These are phyloP conservation scores for Acorus calamus DNA, from an alignment of 106 monocot species.

Conservation along the genomic window DNA sequence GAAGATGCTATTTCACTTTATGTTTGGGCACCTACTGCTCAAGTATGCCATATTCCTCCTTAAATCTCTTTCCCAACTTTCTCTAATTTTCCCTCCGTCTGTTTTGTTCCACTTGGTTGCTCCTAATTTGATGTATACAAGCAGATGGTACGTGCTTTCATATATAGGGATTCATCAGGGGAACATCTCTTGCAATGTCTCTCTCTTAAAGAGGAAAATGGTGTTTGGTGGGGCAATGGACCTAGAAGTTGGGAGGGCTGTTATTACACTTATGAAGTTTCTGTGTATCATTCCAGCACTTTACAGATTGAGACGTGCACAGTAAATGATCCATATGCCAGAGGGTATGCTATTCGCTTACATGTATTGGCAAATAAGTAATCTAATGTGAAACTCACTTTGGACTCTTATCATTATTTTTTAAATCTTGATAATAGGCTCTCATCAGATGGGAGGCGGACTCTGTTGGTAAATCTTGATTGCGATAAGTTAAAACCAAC, in stretches of 20 bases:
- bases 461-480: conserved; percentile 57
- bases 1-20: conserved; percentile 36
- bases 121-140: conserved; percentile 2
- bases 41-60: conserved; percentile 29
- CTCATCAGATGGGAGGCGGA: conserved; percentile 59
- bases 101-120: too few relatives aligned
- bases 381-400: too few relatives aligned
- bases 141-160: conserved; percentile 38
- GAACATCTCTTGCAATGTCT: conserved; percentile 24
- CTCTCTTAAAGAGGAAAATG: conserved; percentile 53
- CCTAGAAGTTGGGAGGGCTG: conserved; percentile 64
- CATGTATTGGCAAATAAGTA: too few relatives aligned
- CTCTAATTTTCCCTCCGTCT: background rate
- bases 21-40: conserved; percentile 94
- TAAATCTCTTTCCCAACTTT: background rate
- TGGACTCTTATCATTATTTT: background rate
- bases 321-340: conserved; percentile 84
- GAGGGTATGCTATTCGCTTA: conserved; percentile 39
- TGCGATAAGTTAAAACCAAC: conserved; percentile 49
- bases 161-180: conserved; percentile 40
- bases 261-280: conserved; percentile 77
- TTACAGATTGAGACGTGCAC: conserved; percentile 46
- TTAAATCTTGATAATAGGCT: conserved; percentile 28
- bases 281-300: conserved; percentile 58
- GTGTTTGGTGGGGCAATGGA: conserved; percentile 58